phyloP scores from a whole-genome alignment of 768 basidiomycete genomes.

The Royoungia palumana region DNA sequence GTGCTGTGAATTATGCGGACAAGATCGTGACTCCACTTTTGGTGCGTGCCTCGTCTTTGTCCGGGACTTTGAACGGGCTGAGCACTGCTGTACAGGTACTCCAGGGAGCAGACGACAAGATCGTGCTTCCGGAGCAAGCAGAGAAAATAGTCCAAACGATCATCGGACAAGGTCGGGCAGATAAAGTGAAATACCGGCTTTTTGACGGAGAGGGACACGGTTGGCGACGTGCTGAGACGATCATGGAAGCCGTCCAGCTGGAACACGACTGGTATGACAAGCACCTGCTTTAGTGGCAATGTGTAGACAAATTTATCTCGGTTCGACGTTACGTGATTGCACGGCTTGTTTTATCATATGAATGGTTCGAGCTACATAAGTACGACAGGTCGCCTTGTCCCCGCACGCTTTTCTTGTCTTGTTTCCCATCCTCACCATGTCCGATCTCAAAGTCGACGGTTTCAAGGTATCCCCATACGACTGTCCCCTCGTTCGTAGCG shows the following conservation, averaged over 20 bases:
- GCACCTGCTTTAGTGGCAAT: conserved; percentile 7
- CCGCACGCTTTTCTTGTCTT: too few relatives aligned
- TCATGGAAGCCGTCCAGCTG: conserved; percentile 32
- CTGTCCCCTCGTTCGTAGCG: not conserved
- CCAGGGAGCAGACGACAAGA: conserved; percentile 60
- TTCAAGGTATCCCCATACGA: conserved; percentile 53
- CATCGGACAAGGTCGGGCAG: conserved; percentile 13
- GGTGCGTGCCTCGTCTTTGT: conserved; percentile 35
- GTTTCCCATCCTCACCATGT: conserved; percentile 43
- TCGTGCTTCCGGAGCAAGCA: conserved; percentile 69
- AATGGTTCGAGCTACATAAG: too few relatives aligned
- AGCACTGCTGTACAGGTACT: conserved; percentile 46
- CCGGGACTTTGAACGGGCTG: not conserved
- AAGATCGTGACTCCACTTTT: conserved; percentile 62
- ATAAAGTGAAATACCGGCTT: conserved; percentile 34
- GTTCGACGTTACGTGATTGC: too few relatives aligned
- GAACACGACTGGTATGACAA: conserved; percentile 37
- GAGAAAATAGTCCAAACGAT: conserved; percentile 30
- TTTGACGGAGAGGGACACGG: conserved; percentile 48
- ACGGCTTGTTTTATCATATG: too few relatives aligned
- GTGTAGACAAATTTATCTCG: not conserved
- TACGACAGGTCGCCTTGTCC: too few relatives aligned
- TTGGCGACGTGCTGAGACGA: conserved; percentile 34
- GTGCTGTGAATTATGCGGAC: conserved; percentile 59
- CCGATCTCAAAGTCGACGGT: conserved; percentile 68